Conservation (phyloP, 257 asterid genomes). For the Lantana camara region DNA sequence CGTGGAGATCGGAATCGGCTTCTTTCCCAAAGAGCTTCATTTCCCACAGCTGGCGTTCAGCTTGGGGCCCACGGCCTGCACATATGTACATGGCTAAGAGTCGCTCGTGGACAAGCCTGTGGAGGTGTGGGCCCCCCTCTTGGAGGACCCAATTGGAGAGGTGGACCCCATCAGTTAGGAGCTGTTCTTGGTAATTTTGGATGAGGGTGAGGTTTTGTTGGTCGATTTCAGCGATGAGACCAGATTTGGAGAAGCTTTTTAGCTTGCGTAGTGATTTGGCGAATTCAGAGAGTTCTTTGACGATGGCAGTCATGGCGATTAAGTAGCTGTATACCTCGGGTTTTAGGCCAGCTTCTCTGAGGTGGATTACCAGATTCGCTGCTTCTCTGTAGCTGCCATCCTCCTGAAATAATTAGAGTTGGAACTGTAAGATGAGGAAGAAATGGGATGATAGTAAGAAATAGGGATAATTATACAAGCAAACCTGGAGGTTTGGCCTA, state of each 20-base stretch:
- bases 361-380: conserved; percentile 65
- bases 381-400: conserved; percentile 82
- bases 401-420: conserved; percentile 49
- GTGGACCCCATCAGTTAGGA: conserved; percentile 56
- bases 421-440: neutral
- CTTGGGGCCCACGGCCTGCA: conserved; percentile 80
- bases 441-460: neutral
- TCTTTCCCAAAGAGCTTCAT: conserved; percentile 79
- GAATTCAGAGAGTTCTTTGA: conserved; percentile 86
- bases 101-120: conserved; percentile 72
- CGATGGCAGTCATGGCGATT: conserved; percentile 92
- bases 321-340: conserved; percentile 90
- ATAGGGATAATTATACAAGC: no score
- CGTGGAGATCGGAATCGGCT: conserved; percentile 72
- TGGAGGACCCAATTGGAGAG: conserved; percentile 65
- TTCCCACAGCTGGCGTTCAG: conserved; percentile 87
- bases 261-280: conserved; percentile 82
- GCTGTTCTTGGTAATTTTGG: conserved; percentile 65
- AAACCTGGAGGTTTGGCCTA: no score
- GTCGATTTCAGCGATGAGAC: conserved; percentile 66
- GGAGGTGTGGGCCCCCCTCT: conserved; percentile 65
- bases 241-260: conserved; percentile 60
- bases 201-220: conserved; percentile 44
- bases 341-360: conserved; percentile 69
- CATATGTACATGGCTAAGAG: conserved; percentile 91